Evolutionary conservation across 371 early-diverging fungal species (phyloP).

Genomic region (Mucor mucedo): DNA sequence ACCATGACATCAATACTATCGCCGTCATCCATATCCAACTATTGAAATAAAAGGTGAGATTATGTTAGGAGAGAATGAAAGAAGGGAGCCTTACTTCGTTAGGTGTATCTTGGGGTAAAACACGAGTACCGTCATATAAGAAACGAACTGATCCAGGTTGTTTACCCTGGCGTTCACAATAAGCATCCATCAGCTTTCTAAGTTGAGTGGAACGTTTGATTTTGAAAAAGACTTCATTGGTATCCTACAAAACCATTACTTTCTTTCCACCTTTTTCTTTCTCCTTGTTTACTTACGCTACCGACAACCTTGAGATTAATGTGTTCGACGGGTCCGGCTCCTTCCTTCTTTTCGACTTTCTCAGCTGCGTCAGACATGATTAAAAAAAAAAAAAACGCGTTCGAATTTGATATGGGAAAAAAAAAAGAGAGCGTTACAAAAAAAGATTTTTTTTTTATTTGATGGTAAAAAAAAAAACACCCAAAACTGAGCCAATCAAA

Average conservation of each 20-base stretch:
- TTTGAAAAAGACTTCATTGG: conserved; percentile 87
- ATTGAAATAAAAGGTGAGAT: not conserved
- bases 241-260: conserved; percentile 17
- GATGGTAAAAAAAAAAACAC: too few relatives aligned
- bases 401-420: too few relatives aligned
- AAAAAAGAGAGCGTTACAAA: not conserved
- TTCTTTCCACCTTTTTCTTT: not conserved
- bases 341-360: conserved; percentile 59
- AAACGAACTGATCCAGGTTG: conserved; percentile 80
- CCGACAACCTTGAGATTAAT: conserved; percentile 91
- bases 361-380: conserved; percentile 37
- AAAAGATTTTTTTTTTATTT: too few relatives aligned
- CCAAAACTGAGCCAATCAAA: too few relatives aligned
- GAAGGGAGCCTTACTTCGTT: conserved; percentile 60
- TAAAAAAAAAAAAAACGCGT: not conserved
- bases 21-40: conserved; percentile 95
- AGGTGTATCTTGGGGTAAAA: conserved; percentile 79
- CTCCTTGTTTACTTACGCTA: conserved; percentile 60
- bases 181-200: conserved; percentile 92
- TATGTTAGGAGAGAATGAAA: not conserved
- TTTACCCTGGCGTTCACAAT: conserved; percentile 84
- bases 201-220: conserved; percentile 90
- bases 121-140: conserved; percentile 86
- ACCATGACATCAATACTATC: conserved; percentile 94
- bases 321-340: conserved; percentile 63